Evolutionary conservation across 2,329 filamentous ascomycete species (phyloP), one percentile per base, ranked within the genome.

Genomic region (Colletotrichum somersetense): DNA sequence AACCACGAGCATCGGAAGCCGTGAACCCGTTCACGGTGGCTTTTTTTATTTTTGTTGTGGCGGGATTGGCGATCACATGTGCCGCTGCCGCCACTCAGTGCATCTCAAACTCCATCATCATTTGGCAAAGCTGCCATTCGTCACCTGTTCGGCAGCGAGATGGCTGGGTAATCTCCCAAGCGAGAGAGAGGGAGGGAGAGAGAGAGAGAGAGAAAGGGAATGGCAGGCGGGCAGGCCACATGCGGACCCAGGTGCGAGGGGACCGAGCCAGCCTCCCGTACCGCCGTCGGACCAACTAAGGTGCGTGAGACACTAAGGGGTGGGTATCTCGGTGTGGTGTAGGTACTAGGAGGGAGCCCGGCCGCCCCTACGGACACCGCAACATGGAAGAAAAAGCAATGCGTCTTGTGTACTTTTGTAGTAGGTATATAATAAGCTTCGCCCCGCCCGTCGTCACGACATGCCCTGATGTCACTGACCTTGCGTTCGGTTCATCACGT

Each of bases 381-480:
- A 33, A 63, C 53, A 59, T 55, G 70, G 35, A 63, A 16, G 16
- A 70, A 63, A 23, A 10, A 69, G 58, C 55, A 72, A 30, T 72
- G 58, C 70, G 59, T 65, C 46, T 48, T 46, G 61, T 64, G 59
- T 72, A 70, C 46, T 38, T 48, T 23, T 12, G 46, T 72, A 72
- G 30, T 30, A 30, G 30, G 30, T 70, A 62, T 30, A 70, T 65
- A 62, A 61, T 72, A 70, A 72, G 66, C 48, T 72, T 72, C 66
- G 66, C 70, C 66, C 70, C 66, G 70, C 66, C 61, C 66, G 55
- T 64, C 66, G 66, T 46, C 61, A 46, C 59, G 65, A 59, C 61
- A 69, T 56, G 53, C 55, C 70, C 70, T 72, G 55, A 72, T 72
- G 66, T 70, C 70, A 70, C 70, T 72, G 55, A 61, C 66, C 70